These are phyloP conservation scores for Pistacia atlantica DNA, from an alignment of 345 rosid genomes.

Conservation along the genomic window DNA sequence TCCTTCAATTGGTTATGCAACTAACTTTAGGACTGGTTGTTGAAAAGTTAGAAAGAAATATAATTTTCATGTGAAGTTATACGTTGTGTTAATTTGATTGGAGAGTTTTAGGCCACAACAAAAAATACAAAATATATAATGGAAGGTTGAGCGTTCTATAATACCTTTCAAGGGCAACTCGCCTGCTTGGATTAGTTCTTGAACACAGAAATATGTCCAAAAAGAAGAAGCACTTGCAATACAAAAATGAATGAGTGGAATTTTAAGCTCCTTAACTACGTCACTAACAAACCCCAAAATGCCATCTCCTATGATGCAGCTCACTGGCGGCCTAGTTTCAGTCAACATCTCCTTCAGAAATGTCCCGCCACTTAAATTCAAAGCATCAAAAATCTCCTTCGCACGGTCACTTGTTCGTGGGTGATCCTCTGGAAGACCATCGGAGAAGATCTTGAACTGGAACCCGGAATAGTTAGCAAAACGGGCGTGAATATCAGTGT, in stretches of 20 bases:
- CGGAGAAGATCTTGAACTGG: slow-evolving; percentile 24
- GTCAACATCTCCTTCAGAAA: slow-evolving; percentile 19
- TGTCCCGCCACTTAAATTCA: not conserved
- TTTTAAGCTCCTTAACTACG: slow-evolving; percentile 20
- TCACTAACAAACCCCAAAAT: slow-evolving; percentile 21
- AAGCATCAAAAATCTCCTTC: not conserved
- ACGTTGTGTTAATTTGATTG: too few relatives aligned
- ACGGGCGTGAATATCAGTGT: slow-evolving; percentile 15
- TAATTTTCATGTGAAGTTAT: too few relatives aligned
- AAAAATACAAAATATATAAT: too few relatives aligned
- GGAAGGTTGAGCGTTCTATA: too few relatives aligned
- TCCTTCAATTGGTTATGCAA: not conserved
- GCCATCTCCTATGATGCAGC: slow-evolving; percentile 36
- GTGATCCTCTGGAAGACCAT: slow-evolving; percentile 28
- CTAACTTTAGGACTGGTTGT: too few relatives aligned
- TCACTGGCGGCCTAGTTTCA: not conserved
- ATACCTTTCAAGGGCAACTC: slow-evolving; percentile 42
- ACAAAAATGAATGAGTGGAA: slow-evolving; percentile 27
- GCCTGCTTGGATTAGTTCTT: slow-evolving; percentile 26
- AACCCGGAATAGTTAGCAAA: slow-evolving; percentile 18
- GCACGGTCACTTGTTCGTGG: not conserved
- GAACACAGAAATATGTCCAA: slow-evolving; percentile 34
- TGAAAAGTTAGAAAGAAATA: too few relatives aligned
- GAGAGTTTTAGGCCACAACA: too few relatives aligned
- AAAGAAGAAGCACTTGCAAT: slow-evolving; percentile 21